Percentiles rank a stretch among this genome's conserved stretches.
These are phyloP conservation scores for Tagetes patula DNA, from an alignment of 129 eudicot species.

Conservation along the genomic window DNA sequence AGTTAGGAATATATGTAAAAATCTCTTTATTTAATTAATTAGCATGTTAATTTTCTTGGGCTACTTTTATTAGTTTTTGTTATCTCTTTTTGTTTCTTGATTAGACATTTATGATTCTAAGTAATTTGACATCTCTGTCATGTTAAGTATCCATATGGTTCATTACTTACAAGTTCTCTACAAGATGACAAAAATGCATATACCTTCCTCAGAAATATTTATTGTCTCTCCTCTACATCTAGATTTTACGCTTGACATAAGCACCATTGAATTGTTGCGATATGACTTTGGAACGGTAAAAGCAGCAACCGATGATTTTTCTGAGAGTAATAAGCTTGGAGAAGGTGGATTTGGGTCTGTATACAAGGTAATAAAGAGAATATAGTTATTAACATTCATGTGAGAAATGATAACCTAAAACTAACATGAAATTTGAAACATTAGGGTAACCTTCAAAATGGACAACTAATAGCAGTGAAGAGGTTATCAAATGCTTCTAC, in stretches of 20 bases:
- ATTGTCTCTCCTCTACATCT: no score
- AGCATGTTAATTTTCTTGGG: no score
- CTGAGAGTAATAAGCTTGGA: background rate
- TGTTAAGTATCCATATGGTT: no score
- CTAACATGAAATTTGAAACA: background rate
- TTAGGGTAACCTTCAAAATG: background rate
- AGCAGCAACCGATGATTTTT: background rate
- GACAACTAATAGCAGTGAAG: conserved; percentile 2
- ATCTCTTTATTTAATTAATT: no score
- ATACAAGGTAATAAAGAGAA: background rate
- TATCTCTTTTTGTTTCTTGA: no score
- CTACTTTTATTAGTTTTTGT: no score
- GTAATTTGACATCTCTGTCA: no score
- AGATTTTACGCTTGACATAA: background rate
- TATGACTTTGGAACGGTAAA: background rate
- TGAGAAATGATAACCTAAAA: background rate
- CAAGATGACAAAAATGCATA: no score
- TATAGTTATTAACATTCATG: background rate
- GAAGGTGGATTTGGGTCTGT: conserved; percentile 8
- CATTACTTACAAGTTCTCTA: no score
- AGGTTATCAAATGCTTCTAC: background rate
- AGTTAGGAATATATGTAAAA: no score
- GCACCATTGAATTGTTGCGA: background rate
- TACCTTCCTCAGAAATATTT: no score
- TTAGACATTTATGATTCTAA: no score